Conservation (phyloP, 2,329 filamentous ascomycete species). For the Penicillium sumatraense region DNA sequence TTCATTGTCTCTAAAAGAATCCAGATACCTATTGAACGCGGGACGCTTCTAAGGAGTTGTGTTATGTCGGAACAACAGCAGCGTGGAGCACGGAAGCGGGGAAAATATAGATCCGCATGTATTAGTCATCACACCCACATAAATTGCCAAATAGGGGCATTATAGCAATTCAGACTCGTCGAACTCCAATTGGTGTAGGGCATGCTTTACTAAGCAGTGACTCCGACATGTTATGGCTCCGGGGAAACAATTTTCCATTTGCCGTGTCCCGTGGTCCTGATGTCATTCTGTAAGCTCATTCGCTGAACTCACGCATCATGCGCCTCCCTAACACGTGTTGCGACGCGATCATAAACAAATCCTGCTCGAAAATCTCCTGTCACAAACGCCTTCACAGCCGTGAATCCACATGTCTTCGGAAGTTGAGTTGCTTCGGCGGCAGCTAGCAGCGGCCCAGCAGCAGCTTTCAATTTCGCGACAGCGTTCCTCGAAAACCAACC, state of each 20-base stretch:
- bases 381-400: not conserved
- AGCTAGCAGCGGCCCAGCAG: not conserved
- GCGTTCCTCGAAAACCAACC: slow-evolving; percentile 1
- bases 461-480: not conserved
- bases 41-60: no score
- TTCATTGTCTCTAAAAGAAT: no score
- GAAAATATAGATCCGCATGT: no score
- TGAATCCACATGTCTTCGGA: not conserved
- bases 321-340: not conserved
- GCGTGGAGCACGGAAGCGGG: no score
- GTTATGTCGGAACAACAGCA: not conserved
- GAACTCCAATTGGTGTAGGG: not conserved
- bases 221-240: no score
- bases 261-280: no score
- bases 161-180: slow-evolving; percentile 1
- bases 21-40: no score
- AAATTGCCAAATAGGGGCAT: not conserved
- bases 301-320: no score
- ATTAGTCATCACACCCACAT: no score
- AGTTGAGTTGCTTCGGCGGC: not conserved
- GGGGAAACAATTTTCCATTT: no score
- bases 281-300: not conserved
- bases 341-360: not conserved
- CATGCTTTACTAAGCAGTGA: not conserved
- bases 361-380: not conserved